phyloP scores from a whole-genome alignment of 768 basidiomycete genomes.

The Hemileccinum impolitum region DNA sequence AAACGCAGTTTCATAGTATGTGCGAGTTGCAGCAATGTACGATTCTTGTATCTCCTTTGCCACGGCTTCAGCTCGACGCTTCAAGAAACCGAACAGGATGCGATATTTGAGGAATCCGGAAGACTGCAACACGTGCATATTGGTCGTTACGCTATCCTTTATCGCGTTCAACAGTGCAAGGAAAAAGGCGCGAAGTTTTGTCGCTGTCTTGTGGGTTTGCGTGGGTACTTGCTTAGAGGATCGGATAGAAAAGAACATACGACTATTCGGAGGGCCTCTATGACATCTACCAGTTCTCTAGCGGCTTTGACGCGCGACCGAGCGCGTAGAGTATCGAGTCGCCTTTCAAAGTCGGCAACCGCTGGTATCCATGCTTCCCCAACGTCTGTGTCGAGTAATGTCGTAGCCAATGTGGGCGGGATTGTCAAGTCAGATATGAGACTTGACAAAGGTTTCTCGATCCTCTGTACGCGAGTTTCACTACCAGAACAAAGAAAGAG shows the following conservation, averaged over 20 bases:
- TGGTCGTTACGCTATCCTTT: constrained; percentile 78
- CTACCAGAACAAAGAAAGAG: not conserved
- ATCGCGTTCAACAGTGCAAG: constrained; percentile 81
- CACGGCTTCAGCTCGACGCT: constrained; percentile 74
- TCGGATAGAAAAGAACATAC: constrained; percentile 43
- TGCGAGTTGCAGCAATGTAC: constrained; percentile 76
- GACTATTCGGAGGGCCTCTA: constrained; percentile 85
- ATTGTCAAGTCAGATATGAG: constrained; percentile 80
- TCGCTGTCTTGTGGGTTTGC: constrained; percentile 63
- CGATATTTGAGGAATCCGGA: constrained; percentile 81
- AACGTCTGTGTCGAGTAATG: constrained; percentile 81
- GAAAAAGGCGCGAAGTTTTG: constrained; percentile 86
- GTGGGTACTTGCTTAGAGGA: constrained; percentile 1
- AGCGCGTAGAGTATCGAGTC: constrained; percentile 62
- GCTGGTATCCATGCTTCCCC: constrained; percentile 85
- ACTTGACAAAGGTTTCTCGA: constrained; percentile 82
- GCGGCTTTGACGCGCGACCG: constrained; percentile 86
- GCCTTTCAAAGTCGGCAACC: constrained; percentile 77
- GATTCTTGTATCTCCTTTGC: constrained; percentile 87
- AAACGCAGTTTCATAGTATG: constrained; percentile 96
- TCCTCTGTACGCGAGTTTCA: constrained; percentile 54
- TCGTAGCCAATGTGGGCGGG: constrained; percentile 70
- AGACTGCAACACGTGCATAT: constrained; percentile 90
- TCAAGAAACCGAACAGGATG: constrained; percentile 79
- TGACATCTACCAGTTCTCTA: constrained; percentile 75